These are phyloP conservation scores for Talaromyces sp. DNA, from an alignment of 2,329 filamentous ascomycete species.

Conservation along the genomic window DNA sequence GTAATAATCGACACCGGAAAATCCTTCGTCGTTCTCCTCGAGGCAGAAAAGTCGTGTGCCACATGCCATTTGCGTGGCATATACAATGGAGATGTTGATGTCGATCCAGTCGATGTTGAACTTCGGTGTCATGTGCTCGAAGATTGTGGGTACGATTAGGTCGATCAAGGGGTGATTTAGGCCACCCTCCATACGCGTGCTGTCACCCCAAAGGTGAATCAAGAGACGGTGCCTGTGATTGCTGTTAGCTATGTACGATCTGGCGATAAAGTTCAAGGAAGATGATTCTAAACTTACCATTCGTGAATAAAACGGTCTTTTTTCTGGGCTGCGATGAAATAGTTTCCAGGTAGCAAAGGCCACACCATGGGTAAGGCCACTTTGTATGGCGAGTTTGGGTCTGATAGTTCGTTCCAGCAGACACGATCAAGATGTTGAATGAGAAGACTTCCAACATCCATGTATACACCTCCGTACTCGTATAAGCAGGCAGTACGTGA, in stretches of 20 bases:
- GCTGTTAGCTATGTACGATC: too few relatives aligned
- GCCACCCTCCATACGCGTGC: conserved; percentile 1
- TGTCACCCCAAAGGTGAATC: conserved; percentile 7
- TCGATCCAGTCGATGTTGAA: conserved; percentile 10
- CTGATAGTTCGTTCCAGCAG: conserved; percentile 3
- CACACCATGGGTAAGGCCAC: not conserved
- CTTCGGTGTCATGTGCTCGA: conserved; percentile 11
- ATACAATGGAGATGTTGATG: not conserved
- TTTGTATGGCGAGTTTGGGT: conserved; percentile 2
- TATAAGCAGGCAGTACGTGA: not conserved
- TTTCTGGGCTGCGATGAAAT: conserved; percentile 10
- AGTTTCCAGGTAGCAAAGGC: not conserved
- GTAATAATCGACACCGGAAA: conserved; percentile 7
- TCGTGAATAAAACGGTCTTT: conserved; percentile 10
- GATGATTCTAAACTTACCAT: not conserved
- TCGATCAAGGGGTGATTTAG: conserved; percentile 2
- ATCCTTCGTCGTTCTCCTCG: conserved; percentile 9
- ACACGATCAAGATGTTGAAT: conserved; percentile 2
- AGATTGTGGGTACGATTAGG: conserved; percentile 16
- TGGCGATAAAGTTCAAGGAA: too few relatives aligned
- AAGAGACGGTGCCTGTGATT: conserved; percentile 7
- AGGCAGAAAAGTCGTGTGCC: conserved; percentile 7
- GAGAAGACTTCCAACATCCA: conserved; percentile 5
- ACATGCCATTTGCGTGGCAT: conserved; percentile 6
- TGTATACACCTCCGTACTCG: conserved; percentile 4